These are phyloP conservation scores for Tuber indicum DNA, from an alignment of 495 filamentous ascomycete species.

Conservation along the genomic window DNA sequence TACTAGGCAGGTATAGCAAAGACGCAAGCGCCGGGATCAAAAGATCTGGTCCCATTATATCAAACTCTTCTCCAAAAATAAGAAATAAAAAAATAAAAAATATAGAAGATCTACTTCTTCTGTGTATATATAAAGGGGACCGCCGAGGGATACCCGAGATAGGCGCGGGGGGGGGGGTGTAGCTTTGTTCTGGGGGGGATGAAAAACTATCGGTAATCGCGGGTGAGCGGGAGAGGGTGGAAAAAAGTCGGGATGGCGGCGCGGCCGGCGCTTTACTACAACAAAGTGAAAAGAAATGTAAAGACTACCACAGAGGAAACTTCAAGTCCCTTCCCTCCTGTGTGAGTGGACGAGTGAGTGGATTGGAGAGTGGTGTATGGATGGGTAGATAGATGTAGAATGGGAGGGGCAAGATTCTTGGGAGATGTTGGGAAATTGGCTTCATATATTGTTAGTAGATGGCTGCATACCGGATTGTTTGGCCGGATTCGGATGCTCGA, in stretches of 20 bases:
- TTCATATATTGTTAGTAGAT: not conserved
- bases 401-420: not conserved
- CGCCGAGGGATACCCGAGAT: not conserved
- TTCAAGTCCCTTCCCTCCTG: not conserved
- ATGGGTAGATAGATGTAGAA: not conserved
- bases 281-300: not conserved
- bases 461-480: not conserved
- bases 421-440: not conserved
- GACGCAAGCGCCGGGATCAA: not conserved
- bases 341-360: not conserved
- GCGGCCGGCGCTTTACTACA: not conserved
- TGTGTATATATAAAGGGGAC: not conserved
- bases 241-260: not conserved
- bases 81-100: not conserved
- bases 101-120: not conserved
- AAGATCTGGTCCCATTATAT: not conserved
- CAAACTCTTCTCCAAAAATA: not conserved
- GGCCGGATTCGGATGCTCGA: not conserved
- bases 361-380: not conserved
- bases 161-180: not conserved
- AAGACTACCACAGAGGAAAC: not conserved
- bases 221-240: not conserved
- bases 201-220: not conserved
- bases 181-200: not conserved
- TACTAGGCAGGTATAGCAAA: not conserved